Conservation (phyloP, 2,329 filamentous ascomycete genomes). For the Colletotrichum navitas region DNA sequence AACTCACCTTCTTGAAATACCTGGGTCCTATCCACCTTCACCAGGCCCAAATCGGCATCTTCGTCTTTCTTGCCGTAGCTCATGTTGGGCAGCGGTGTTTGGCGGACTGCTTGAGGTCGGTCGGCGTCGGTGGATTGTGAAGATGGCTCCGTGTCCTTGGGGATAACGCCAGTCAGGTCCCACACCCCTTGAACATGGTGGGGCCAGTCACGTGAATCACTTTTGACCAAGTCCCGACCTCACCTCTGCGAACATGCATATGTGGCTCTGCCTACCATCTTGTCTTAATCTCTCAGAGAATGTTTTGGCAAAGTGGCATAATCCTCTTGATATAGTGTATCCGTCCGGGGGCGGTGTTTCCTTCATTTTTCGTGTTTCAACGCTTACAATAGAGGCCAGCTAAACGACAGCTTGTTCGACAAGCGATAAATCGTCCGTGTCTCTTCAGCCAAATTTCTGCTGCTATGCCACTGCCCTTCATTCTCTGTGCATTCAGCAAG, state of each 20-base stretch:
- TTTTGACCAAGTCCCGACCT: background rate
- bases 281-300: background rate
- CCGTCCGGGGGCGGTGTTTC: background rate
- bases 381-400: background rate
- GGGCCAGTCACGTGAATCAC: constrained; percentile 17
- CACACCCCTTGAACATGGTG: constrained; percentile 16
- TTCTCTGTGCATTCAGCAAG: background rate
- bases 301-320: background rate
- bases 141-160: constrained; percentile 31
- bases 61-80: constrained; percentile 99
- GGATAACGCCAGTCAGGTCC: constrained; percentile 12
- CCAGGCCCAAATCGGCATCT: constrained; percentile 91
- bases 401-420: background rate
- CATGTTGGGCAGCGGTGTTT: constrained; percentile 71
- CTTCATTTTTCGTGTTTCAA: background rate
- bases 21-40: constrained; percentile 97
- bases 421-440: background rate
- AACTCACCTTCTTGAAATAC: constrained; percentile 96
- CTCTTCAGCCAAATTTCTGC: background rate
- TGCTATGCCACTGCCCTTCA: background rate
- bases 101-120: constrained; percentile 49
- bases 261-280: background rate
- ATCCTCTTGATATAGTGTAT: background rate
- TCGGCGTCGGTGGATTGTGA: constrained; percentile 46
- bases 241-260: constrained; percentile 1